phyloP scores from a whole-genome alignment of 2,329 filamentous ascomycete genomes.

The Ascochyta pisi region DNA sequence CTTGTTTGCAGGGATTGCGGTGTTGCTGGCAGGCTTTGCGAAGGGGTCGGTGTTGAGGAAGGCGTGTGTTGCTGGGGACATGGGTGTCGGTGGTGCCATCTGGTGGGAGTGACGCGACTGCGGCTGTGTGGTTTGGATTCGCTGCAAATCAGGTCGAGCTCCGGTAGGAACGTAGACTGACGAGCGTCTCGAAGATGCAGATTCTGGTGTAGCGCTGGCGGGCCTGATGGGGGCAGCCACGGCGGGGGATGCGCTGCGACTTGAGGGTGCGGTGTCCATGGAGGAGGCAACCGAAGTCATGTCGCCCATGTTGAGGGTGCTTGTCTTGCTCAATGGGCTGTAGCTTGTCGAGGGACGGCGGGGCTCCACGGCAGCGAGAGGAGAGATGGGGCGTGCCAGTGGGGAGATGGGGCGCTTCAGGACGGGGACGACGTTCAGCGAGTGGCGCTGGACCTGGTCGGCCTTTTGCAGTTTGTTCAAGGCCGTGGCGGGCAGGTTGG shows the following conservation, averaged over 20 bases:
- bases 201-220: conserved; percentile 26
- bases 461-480: conserved; percentile 39
- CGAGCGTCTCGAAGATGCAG: conserved; percentile 28
- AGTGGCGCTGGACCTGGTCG: conserved; percentile 36
- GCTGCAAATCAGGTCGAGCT: conserved; percentile 26
- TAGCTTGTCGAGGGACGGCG: conserved; percentile 41
- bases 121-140: conserved; percentile 23
- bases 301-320: conserved; percentile 28
- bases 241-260: conserved; percentile 35
- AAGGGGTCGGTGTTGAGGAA: conserved; percentile 50
- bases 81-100: conserved; percentile 39
- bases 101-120: conserved; percentile 32
- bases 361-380: conserved; percentile 29
- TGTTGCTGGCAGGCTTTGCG: conserved; percentile 38
- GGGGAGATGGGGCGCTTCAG: conserved; percentile 16
- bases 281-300: conserved; percentile 35
- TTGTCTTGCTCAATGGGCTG: conserved; percentile 32
- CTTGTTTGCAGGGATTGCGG: conserved; percentile 44
- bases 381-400: conserved; percentile 32
- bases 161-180: conserved; percentile 36
- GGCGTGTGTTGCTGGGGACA: conserved; percentile 40
- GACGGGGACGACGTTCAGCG: conserved; percentile 31
- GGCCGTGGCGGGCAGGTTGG: conserved; percentile 38
- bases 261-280: conserved; percentile 31
- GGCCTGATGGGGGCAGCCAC: conserved; percentile 32